Base-by-base conservation (phyloP, 805 yeast genomes). In the Candida pseudoglaebosa region DNA sequence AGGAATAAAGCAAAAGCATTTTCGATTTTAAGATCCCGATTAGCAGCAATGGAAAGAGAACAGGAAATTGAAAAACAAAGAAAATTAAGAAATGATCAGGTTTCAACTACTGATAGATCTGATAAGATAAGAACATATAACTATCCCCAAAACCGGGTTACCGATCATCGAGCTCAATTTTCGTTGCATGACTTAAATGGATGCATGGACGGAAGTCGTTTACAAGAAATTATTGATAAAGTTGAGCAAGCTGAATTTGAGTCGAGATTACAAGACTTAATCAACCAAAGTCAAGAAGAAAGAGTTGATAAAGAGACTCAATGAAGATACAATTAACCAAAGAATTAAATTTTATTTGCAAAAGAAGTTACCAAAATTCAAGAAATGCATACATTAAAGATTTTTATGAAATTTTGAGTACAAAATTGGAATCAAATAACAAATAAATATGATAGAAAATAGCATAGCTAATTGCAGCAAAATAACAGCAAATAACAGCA, bases 111-210 rank as follows among this genome's bases (percentile, higher is more conserved):
- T 0, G 96, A 89, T 52, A 72, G 99, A 40, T 80, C 95, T 3
- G 98, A 93, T 54, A 93, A 91, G 62, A 83, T 91, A 45, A 70
- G 98, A 49, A 93, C 99, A 0, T 93, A 93, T 59, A 93, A 93
- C 53, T 91, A 75, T 50, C 89, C 95, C 6, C 97, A 93, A 53
- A 89, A 89, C 56, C 72, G 99, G 49, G 77, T 93, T 35, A 90
- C 98, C 0, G 99, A 93, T 53, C 99, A 93, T 54, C 69, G 99
- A 36, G 88, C 96, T 54, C 89, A 90, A 2, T 78, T 62, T 50
- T 78, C 90, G 0, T 48, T 84, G n/a, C 83, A 86, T 52, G 95
- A 89, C 50, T 64, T 93, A 28, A 57, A 54, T 2, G 71, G 69
- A 2, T 62, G 71, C 41, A 60, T 69, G 65, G 57, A 44, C 14